Evolutionary conservation across 768 basidiomycete species (phyloP).

Genomic region (Coprinopsis cinerea): DNA sequence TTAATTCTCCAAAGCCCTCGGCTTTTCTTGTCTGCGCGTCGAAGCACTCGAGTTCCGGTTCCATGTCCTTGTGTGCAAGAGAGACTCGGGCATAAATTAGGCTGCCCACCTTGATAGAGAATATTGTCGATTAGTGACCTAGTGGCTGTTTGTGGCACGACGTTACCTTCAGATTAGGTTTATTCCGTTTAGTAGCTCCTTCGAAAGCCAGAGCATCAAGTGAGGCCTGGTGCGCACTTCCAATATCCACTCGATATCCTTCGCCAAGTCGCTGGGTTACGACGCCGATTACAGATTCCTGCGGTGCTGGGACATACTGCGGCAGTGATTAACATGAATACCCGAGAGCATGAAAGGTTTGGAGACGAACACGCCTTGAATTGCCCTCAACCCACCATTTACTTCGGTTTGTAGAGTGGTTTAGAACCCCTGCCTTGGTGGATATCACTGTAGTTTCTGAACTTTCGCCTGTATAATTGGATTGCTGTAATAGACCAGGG

Average conservation of each 20-base stretch:
- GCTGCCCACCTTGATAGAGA: conserved; percentile 67
- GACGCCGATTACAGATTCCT: conserved; percentile 86
- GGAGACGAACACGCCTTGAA: conserved; percentile 67
- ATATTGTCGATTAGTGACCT: not conserved
- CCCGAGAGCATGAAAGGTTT: conserved; percentile 1
- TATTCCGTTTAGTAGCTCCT: conserved; percentile 90
- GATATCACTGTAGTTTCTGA: conserved; percentile 37
- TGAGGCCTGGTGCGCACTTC: conserved; percentile 76
- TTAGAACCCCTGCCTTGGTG: conserved; percentile 65
- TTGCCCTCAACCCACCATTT: conserved; percentile 90
- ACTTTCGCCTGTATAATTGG: conserved; percentile 20
- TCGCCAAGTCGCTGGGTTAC: conserved; percentile 80
- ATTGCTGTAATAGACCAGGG: conserved; percentile 65
- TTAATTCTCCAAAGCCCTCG: conserved; percentile 91
- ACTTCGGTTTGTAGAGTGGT: conserved; percentile 65
- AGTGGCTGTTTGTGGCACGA: not conserved
- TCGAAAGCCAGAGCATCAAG: conserved; percentile 93
- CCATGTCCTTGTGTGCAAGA: conserved; percentile 95
- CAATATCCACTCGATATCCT: conserved; percentile 91
- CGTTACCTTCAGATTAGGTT: conserved; percentile 84
- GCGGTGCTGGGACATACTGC: conserved; percentile 86
- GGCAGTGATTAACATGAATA: conserved; percentile 10
- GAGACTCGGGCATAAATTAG: conserved; percentile 91
- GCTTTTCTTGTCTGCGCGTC: conserved; percentile 89
- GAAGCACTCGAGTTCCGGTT: conserved; percentile 95